Base-by-base conservation (phyloP, 495 filamentous ascomycete species). In the Trichoderma reesei region DNA sequence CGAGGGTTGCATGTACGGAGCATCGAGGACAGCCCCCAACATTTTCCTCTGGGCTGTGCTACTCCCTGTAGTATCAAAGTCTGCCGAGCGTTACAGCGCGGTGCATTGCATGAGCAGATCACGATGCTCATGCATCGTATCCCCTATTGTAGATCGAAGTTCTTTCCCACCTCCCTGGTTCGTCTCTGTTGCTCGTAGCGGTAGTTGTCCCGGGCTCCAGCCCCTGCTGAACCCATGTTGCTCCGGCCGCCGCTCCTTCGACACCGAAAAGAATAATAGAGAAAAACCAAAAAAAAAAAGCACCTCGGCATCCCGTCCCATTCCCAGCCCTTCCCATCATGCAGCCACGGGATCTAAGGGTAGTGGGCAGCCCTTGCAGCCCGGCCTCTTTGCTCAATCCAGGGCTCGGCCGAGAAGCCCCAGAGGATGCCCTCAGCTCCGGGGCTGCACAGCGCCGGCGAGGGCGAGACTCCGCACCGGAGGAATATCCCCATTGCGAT, bases 401-500 rank as follows among this genome's bases (percentile, higher is more conserved):
- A 56, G 51, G 31, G 7, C 51, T 56, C 26, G 51, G 51, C 51
- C 26, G 51, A 26, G 20, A 20, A 26, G 51, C 26, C 51, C 20
- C 31, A 10, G 11, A 26, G 34, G 9, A 56, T 33, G 20, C 20
- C 4, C 34, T 8, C 14, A 48, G 1, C 16, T 14, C 44, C 44
- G 44, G 44, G 20, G 44, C 44, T 48, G 44, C 44, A 48, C 16
- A n/a, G 2, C 20, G 13, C 11, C 51, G 20, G 51, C 51, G 51
- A 56, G 51, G 10, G 51, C 51, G 31, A 56, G n/a, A 56, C 51
- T 56, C 51, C 51, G 51, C 26, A 31, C 51, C 51, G 51, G 51
- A 56, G 51, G 51, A 56, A 56, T 56, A 56, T 33, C 51, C 51
- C 51, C 26, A 56, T 56, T 56, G 51, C 51, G 51, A 56, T n/a